Evolutionary conservation across 345 rosid genomes (phyloP).

Genomic region (Physaria fendleri): DNA sequence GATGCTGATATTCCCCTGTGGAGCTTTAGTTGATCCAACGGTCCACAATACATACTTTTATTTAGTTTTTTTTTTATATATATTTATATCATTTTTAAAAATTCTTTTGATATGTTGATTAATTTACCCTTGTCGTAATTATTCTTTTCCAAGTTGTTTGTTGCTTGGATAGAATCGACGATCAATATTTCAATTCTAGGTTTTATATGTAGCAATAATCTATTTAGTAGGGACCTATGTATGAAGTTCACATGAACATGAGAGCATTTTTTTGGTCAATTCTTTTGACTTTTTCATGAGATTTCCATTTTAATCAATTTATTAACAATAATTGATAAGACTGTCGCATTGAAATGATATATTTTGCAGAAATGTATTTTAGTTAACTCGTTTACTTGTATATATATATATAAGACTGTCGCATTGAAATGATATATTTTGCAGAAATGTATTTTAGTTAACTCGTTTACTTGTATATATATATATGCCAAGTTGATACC

Average conservation of each 20-base stretch:
- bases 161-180: too few relatives aligned
- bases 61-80: not conserved
- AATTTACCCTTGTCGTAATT: constrained; percentile 6
- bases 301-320: not conserved
- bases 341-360: not conserved
- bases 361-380: too few relatives aligned
- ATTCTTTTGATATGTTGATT: constrained; percentile 18
- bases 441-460: too few relatives aligned
- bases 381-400: not conserved
- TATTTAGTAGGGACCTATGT: not conserved
- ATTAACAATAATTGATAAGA: not conserved
- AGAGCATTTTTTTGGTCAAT: constrained; percentile 7
- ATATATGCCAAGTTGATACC: not conserved
- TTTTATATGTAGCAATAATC: not conserved
- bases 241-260: not conserved
- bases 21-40: constrained; percentile 56
- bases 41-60: constrained; percentile 6
- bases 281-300: constrained; percentile 21
- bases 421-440: not conserved
- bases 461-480: not conserved
- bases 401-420: not conserved
- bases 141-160: not conserved
- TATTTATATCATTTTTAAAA: not conserved
- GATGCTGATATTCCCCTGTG: constrained; percentile 68
- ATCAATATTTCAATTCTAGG: not conserved